Percentiles rank a stretch among this genome's conserved stretches.
Evolutionary conservation across 768 basidiomycete genomes (phyloP).

Genomic region (Chalciporus pseudorubinellus): DNA sequence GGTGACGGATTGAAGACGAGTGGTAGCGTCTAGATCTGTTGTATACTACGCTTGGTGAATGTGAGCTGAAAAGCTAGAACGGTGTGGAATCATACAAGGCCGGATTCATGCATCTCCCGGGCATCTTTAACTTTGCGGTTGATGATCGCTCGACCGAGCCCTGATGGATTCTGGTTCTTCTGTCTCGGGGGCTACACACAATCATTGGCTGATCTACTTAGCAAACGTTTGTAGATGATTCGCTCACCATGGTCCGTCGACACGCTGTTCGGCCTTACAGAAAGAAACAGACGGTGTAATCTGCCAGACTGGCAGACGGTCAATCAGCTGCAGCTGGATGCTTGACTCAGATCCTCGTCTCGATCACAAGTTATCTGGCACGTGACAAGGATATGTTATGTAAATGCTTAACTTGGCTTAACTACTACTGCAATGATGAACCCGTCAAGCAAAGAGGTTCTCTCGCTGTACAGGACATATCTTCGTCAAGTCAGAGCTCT

Average conservation of each 20-base stretch:
- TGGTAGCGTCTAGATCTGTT: slow-evolving; percentile 66
- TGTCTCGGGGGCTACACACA: slow-evolving; percentile 47
- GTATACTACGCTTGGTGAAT: slow-evolving; percentile 46
- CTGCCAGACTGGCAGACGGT: too few relatives aligned
- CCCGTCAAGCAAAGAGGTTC: slow-evolving; percentile 10
- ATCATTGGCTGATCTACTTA: too few relatives aligned
- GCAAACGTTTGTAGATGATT: too few relatives aligned
- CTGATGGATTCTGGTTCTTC: slow-evolving; percentile 67
- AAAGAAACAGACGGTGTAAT: too few relatives aligned
- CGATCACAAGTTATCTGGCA: too few relatives aligned
- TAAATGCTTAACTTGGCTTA: too few relatives aligned
- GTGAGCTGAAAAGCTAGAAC: slow-evolving; percentile 26
- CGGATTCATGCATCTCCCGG: slow-evolving; percentile 41
- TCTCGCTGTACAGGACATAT: slow-evolving; percentile 39
- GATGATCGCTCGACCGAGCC: slow-evolving; percentile 93
- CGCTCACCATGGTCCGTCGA: too few relatives aligned
- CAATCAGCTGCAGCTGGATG: too few relatives aligned
- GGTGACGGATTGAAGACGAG: slow-evolving; percentile 84
- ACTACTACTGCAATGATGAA: slow-evolving; percentile 4
- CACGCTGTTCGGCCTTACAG: too few relatives aligned
- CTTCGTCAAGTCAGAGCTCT: slow-evolving; percentile 42
- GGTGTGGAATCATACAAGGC: slow-evolving; percentile 50
- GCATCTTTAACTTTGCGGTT: slow-evolving; percentile 66
- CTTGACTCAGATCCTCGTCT: too few relatives aligned
- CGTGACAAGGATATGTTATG: too few relatives aligned